Conservation (phyloP, 2,329 filamentous ascomycete species). For the Diplocarpon rosae region DNA sequence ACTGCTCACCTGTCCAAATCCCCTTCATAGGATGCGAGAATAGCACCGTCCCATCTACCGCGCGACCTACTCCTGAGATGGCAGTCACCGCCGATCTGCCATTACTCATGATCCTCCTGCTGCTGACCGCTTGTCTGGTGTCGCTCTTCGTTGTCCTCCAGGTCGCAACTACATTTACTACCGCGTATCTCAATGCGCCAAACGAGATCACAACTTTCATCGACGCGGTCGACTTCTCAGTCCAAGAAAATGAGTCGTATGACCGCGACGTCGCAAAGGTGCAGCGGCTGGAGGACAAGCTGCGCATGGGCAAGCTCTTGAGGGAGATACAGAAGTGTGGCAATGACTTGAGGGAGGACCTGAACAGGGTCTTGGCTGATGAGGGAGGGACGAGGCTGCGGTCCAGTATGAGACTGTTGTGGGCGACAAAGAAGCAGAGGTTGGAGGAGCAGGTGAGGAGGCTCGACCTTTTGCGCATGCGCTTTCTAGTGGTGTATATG, state of each 20-base stretch:
- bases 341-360: slow-evolving; percentile 50
- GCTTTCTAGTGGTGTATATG: slow-evolving; percentile 54
- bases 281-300: slow-evolving; percentile 49
- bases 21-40: slow-evolving; percentile 11
- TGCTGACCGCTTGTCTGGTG: slow-evolving; percentile 46
- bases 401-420: slow-evolving; percentile 41
- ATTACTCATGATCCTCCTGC: slow-evolving; percentile 37
- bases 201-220: slow-evolving; percentile 46
- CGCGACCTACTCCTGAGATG: slow-evolving; percentile 14
- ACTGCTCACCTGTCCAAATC: slow-evolving; percentile 1
- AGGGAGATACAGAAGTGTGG: slow-evolving; percentile 50
- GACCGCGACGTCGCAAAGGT: slow-evolving; percentile 48
- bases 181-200: slow-evolving; percentile 47
- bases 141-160: slow-evolving; percentile 44
- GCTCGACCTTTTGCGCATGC: slow-evolving; percentile 51
- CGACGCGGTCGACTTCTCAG: slow-evolving; percentile 47
- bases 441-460: slow-evolving; percentile 48
- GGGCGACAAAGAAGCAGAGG: slow-evolving; percentile 42
- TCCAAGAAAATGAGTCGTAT: slow-evolving; percentile 53
- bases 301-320: slow-evolving; percentile 45
- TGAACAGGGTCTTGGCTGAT: slow-evolving; percentile 40
- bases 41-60: slow-evolving; percentile 5
- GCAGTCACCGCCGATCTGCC: slow-evolving; percentile 22
- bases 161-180: slow-evolving; percentile 39
- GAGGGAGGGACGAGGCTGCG: slow-evolving; percentile 36